phyloP scores from a whole-genome alignment of 2,329 filamentous ascomycete species.

The Fusarium subglutinans region DNA sequence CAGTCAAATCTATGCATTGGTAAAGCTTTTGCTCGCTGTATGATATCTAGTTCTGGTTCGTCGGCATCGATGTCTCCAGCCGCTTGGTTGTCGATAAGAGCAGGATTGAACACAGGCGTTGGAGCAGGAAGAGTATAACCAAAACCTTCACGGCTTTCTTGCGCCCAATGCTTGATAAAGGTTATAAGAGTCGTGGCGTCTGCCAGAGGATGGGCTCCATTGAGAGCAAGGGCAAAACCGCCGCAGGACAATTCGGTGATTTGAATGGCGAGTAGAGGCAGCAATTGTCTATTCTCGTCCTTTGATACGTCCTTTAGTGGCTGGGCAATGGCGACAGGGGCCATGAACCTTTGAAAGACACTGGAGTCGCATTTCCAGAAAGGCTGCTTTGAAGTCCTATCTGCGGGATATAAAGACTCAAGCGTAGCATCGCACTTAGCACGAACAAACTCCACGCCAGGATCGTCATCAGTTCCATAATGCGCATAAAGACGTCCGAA shows the following conservation, averaged over 20 bases:
- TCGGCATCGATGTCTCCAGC: conserved; percentile 29
- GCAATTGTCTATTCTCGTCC: background rate
- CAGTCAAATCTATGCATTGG: conserved; percentile 41
- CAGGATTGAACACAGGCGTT: conserved; percentile 9
- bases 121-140: accelerated
- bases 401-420: conserved; percentile 10
- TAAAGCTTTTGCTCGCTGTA: conserved; percentile 7
- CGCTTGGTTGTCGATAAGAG: conserved; percentile 24
- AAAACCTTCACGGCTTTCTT: background rate
- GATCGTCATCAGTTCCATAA: conserved; percentile 24
- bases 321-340: background rate
- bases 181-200: conserved; percentile 33
- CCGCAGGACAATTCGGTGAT: conserved; percentile 35
- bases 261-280: conserved; percentile 33
- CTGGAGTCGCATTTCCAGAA: conserved; percentile 20
- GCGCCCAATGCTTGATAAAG: conserved; percentile 39
- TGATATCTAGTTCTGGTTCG: conserved; percentile 1
- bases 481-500: conserved; percentile 36
- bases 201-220: conserved; percentile 37
- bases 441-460: conserved; percentile 33
- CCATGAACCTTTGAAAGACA: conserved; percentile 14
- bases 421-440: conserved; percentile 20
- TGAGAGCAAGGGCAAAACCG: conserved; percentile 30
- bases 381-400: background rate
- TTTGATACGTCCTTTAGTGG: background rate